Conservation (phyloP, 2,329 filamentous ascomycete species). For the Aaosphaeria pasadenensis region DNA sequence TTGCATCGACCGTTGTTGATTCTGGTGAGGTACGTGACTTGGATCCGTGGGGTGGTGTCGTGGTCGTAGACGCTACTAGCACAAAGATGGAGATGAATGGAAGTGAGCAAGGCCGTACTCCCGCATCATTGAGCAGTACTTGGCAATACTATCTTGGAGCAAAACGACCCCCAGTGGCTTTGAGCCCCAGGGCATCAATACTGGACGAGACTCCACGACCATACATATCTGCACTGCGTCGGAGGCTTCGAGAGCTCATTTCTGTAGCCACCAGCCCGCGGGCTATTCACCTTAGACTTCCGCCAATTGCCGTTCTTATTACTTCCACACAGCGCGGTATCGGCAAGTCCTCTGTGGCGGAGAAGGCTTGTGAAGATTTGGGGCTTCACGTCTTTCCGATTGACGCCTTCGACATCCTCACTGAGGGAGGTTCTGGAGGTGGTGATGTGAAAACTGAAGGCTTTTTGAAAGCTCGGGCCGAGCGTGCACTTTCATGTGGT, state of each 20-base stretch:
- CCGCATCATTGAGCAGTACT: conserved; percentile 69
- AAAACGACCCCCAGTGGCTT: conserved; percentile 60
- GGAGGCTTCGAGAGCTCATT: conserved; percentile 78
- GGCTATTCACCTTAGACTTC: conserved; percentile 82
- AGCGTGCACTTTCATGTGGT: conserved; percentile 85
- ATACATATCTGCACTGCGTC: conserved; percentile 44
- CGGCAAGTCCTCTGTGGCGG: conserved; percentile 79
- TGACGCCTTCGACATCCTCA: conserved; percentile 89
- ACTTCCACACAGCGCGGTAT: conserved; percentile 91
- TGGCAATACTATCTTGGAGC: conserved; percentile 91
- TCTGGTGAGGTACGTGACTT: conserved; percentile 59
- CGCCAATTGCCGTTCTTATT: conserved; percentile 81
- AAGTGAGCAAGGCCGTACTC: conserved; percentile 77
- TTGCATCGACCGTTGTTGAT: conserved; percentile 46
- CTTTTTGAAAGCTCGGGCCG: conserved; percentile 80
- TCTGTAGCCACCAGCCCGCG: conserved; percentile 84
- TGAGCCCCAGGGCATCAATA: conserved; percentile 57
- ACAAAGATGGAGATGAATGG: conserved; percentile 92
- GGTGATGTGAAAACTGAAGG: conserved; percentile 94
- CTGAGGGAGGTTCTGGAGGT: conserved; percentile 83
- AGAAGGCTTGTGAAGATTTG: conserved; percentile 77
- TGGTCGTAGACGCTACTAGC: conserved; percentile 78
- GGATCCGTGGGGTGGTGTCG: conserved; percentile 80
- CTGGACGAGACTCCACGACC: conserved; percentile 39
- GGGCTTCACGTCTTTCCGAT: conserved; percentile 87